Percentiles rank a stretch among this genome's conserved stretches.
These are phyloP conservation scores for Fraxinus angustifolia DNA, from an alignment of 305 asterid genomes.

Conservation along the genomic window DNA sequence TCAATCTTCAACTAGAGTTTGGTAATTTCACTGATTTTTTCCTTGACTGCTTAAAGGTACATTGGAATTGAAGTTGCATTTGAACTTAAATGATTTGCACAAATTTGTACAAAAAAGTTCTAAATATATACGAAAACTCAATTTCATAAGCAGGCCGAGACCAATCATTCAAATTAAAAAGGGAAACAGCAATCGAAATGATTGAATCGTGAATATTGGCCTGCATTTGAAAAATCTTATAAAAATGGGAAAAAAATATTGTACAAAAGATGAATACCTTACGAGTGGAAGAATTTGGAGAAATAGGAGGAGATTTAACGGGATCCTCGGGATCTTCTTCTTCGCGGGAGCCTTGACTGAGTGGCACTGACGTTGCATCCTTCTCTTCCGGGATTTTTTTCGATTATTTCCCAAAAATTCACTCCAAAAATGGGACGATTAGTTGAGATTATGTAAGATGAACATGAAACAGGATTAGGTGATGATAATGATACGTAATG, in stretches of 20 bases:
- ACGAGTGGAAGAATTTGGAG: slow-evolving; percentile 78
- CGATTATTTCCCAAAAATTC: slow-evolving; percentile 10
- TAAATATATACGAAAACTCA: slow-evolving; percentile 12
- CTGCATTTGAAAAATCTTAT: background rate
- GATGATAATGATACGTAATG: background rate
- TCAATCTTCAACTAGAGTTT: background rate
- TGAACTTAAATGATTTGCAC: background rate
- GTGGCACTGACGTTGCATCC: slow-evolving; percentile 80
- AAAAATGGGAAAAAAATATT: background rate
- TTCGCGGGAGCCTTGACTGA: slow-evolving; percentile 59
- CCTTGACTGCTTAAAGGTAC: background rate
- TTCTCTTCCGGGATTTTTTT: slow-evolving; percentile 71
- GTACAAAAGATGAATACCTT: slow-evolving; percentile 36
- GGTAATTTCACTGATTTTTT: background rate
- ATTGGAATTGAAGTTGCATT: slow-evolving; percentile 1
- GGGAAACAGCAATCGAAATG: background rate
- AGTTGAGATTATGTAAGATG: background rate
- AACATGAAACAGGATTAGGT: slow-evolving; percentile 7
- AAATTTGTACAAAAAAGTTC: slow-evolving; percentile 4
- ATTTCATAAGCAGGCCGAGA: background rate
- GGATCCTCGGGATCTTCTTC: slow-evolving; percentile 78
- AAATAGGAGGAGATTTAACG: slow-evolving; percentile 54
- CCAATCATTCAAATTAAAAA: background rate
- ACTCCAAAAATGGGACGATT: slow-evolving; percentile 19
- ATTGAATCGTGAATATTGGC: background rate